These are phyloP conservation scores for Plenodomus tracheiphilus DNA, from an alignment of 2,329 filamentous ascomycete species.

Conservation along the genomic window DNA sequence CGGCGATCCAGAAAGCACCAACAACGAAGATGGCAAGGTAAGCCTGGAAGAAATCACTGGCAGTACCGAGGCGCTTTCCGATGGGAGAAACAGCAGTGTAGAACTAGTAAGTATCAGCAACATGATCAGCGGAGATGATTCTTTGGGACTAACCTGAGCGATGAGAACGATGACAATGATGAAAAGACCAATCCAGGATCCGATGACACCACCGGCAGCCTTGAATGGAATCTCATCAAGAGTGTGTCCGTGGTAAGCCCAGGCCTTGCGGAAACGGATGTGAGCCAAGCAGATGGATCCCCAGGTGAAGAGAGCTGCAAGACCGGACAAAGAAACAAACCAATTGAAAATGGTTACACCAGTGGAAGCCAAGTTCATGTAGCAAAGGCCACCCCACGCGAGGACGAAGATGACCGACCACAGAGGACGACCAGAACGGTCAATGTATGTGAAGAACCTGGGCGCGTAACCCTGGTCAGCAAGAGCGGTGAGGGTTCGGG, in stretches of 20 bases:
- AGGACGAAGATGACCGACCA: constrained; percentile 71
- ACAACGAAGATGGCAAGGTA: constrained; percentile 55
- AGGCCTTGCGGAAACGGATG: constrained; percentile 77
- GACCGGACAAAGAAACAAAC: constrained; percentile 74
- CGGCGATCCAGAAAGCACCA: constrained; percentile 47
- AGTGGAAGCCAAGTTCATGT: constrained; percentile 56
- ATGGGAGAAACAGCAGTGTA: constrained; percentile 45
- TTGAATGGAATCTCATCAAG: constrained; percentile 52
- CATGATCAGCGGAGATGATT: not conserved
- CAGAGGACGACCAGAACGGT: constrained; percentile 78
- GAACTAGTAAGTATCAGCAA: constrained; percentile 31
- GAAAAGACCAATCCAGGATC: constrained; percentile 46
- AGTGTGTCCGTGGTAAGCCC: constrained; percentile 44
- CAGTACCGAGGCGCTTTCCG: constrained; percentile 33
- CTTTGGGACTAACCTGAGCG: constrained; percentile 40
- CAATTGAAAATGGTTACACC: constrained; percentile 69
- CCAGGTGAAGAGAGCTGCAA: constrained; percentile 79
- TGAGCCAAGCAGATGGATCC: constrained; percentile 85
- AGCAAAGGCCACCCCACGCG: constrained; percentile 72
- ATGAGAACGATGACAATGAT: constrained; percentile 46
- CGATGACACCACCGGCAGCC: constrained; percentile 45
- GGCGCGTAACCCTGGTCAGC: constrained; percentile 68
- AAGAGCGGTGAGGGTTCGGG: constrained; percentile 60
- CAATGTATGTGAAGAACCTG: constrained; percentile 75
- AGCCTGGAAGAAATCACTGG: constrained; percentile 50